These are phyloP conservation scores for Saksenaea oblongispora DNA, from an alignment of 371 early-diverging fungal genomes.

Conservation along the genomic window DNA sequence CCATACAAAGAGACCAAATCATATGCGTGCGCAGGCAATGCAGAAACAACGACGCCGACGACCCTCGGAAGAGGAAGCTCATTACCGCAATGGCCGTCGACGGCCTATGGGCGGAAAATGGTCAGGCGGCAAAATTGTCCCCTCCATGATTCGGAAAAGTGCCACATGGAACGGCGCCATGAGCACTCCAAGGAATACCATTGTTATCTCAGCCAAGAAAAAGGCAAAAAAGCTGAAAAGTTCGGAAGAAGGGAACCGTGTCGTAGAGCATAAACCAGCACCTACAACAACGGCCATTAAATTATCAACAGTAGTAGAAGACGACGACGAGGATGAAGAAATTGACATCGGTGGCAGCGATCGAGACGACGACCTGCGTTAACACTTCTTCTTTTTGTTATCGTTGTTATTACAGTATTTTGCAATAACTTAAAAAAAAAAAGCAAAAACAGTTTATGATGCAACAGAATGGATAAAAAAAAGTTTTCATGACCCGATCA, in stretches of 20 bases:
- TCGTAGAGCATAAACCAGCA: conserved; percentile 19
- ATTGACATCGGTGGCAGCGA: conserved; percentile 70
- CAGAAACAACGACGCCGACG: not conserved
- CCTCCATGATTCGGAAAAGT: conserved; percentile 26
- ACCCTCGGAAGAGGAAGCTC: not conserved
- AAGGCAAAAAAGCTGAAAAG: conserved; percentile 6
- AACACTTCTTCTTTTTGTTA: conserved; percentile 1
- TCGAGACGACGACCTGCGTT: conserved; percentile 60
- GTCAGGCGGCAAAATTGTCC: conserved; percentile 25
- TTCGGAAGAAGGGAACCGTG: conserved; percentile 9
- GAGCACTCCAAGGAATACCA: conserved; percentile 7
- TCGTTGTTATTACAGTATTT: not conserved
- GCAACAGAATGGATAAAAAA: too few species aligned
- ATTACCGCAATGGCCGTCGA: not conserved
- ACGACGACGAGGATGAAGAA: conserved; percentile 65
- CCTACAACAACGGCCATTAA: not conserved
- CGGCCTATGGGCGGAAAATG: conserved; percentile 1
- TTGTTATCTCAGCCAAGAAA: not conserved
- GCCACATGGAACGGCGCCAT: conserved; percentile 36
- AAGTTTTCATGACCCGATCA: too few species aligned
- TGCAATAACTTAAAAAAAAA: not conserved
- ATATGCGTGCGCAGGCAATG: not conserved
- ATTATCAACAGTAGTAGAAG: conserved; percentile 22
- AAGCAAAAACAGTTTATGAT: too few species aligned
- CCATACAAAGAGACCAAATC: not conserved